Percentiles rank a stretch among this genome's conserved stretches.
phyloP scores from a whole-genome alignment of 495 filamentous ascomycete genomes.

The Neurospora sp. region DNA sequence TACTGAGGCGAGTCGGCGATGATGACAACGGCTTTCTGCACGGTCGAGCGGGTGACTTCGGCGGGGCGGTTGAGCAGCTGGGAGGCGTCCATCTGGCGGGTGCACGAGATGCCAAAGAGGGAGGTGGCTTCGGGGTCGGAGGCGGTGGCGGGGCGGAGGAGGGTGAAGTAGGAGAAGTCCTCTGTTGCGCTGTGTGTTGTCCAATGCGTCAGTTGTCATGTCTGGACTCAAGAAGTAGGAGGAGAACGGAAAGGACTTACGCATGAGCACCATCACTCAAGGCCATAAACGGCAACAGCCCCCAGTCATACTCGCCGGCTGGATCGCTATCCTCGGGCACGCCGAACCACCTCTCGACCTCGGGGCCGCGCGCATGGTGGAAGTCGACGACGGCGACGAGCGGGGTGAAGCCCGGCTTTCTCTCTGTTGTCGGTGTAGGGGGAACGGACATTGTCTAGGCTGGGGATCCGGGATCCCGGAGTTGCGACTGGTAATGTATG shows the following conservation, averaged over 20 bases:
- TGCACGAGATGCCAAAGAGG: constrained; percentile 93
- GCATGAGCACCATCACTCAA: constrained; percentile 90
- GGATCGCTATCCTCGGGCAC: constrained; percentile 69
- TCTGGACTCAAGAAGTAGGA: too few relatives aligned
- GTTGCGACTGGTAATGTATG: not conserved
- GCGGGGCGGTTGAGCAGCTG: constrained; percentile 65
- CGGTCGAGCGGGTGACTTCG: constrained; percentile 89
- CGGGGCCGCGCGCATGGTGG: constrained; percentile 92
- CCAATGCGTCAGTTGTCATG: too few relatives aligned
- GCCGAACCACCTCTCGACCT: constrained; percentile 88
- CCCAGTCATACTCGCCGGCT: constrained; percentile 82
- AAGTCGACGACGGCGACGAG: constrained; percentile 91
- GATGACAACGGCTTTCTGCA: constrained; percentile 97
- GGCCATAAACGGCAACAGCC: constrained; percentile 93
- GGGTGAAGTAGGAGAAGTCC: constrained; percentile 98
- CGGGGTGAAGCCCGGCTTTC: constrained; percentile 34
- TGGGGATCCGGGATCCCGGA: not conserved
- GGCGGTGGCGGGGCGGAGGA: constrained; percentile 55
- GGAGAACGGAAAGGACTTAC: constrained; percentile 50
- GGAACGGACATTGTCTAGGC: constrained; percentile 16
- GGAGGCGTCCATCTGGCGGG: constrained; percentile 75
- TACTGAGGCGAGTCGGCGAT: constrained; percentile 81
- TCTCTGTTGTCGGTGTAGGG: constrained; percentile 14
- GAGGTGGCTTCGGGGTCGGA: constrained; percentile 48
- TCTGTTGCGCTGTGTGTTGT: constrained; percentile 55